Base-by-base conservation (phyloP, 148 eudicot species). In the Chenopodium quinoa region DNA sequence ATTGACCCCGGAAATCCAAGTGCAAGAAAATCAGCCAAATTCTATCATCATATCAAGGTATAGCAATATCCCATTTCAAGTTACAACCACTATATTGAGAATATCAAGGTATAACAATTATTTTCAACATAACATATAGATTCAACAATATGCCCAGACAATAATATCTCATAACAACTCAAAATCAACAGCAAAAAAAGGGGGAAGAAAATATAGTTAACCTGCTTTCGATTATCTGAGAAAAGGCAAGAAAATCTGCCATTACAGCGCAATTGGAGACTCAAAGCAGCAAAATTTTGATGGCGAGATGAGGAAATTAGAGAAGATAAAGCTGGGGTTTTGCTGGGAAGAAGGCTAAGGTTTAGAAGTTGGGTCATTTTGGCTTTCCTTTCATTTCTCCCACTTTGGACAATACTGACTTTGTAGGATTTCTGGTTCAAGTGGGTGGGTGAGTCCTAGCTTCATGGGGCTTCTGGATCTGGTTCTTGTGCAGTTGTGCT, bases 151-250 rank as follows among this genome's bases (percentile, higher is more conserved):
- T 34, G 6, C 74, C 29, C 20, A 78, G 9, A 77, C 7, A 31
- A 72, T 19, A 65, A 34, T 8, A 73, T n/a, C 73, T 71, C 66
- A 23, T 11, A 22, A 9, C 47, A 83, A 22, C 34, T 7, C 76
- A 50, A 69, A 1, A 14, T 62, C 2, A 16, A 54, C 7, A 40
- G 20, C 9, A 84, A 77, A 71, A 11, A 25, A 54, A 27, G 65
- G 40, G 34, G 54, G 34, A 73, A 71, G 4, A 47, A 25, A 6
- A n/a, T 2, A 52, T 40, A 13, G n/a, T 71, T 44, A 50, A 92
- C 97, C 94, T 93, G 90, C 78, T 87, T 93, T 71, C 90, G 87
- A 83, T 91, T 91, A 72, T 82, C 65, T 0, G 94, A 91, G 88
- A 93, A 93, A 68, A 93, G 89, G 82, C 97, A 93, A 76, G 85